Base-by-base conservation (phyloP, 768 basidiomycete species). In the Erythrobasidium yunnanense region DNA sequence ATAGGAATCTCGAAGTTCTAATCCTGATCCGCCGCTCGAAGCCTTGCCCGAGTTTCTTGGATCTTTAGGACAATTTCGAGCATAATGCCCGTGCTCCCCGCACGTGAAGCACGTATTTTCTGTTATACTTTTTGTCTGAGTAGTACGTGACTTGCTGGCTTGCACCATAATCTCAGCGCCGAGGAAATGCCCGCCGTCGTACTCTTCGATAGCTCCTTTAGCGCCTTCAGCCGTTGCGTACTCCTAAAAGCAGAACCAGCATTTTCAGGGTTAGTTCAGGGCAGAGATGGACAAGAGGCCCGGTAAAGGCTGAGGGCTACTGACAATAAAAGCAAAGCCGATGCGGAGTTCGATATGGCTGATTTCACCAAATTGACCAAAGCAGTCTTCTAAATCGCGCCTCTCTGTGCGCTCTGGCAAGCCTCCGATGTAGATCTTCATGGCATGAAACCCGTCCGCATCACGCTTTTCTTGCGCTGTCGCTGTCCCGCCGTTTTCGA, bases 291-390 rank as follows among this genome's bases (percentile, higher is more conserved):
- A n/a, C n/a, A n/a, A n/a, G n/a, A n/a, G n/a, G n/a, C n/a, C n/a
- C n/a, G n/a, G n/a, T n/a, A n/a, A n/a, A n/a, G n/a, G n/a, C n/a
- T n/a, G n/a, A n/a, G n/a, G n/a, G n/a, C n/a, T 35, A 67, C 73
- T 54, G 34, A 73, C 71, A 20, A 73, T 70, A 33, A 73, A 73
- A 34, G 71, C 73, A 63, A 69, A 73, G 50, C 73, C 73, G 17
- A 65, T 62, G 52, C 70, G 71, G 2, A 69, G 55, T 33, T 69
- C 67, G 52, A 72, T 38, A 34, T 20, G 47, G 35, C 63, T 68
- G 29, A 67, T 57, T 2, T 68, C 55, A 1, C 73, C 73, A 22
- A 73, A 63, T 47, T 72, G 70, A 1, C 73, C 71, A 53, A 73
- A 73, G 66, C 73, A 73, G 46, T 72, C 70, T 29, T 71, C 57